Conservation (phyloP, 2,329 filamentous ascomycete genomes). For the Thelonectria rubi region DNA sequence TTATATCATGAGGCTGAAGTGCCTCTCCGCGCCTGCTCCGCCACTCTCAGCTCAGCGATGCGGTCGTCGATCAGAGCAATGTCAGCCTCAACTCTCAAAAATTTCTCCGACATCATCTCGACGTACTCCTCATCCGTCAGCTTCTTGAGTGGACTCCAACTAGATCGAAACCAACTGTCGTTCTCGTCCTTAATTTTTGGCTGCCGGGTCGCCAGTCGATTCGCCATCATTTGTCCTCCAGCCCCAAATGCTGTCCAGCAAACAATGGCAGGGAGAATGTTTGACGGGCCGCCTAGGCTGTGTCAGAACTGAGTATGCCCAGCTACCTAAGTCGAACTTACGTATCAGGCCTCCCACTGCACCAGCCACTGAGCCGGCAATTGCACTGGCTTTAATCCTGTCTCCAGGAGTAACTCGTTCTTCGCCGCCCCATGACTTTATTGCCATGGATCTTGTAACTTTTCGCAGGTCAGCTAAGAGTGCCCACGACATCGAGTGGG, state of each 20-base stretch:
- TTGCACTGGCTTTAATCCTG: conserved; percentile 71
- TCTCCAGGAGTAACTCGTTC: conserved; percentile 65
- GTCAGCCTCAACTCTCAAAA: conserved; percentile 76
- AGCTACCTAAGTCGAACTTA: conserved; percentile 46
- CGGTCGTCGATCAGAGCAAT: conserved; percentile 82
- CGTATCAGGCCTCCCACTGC: conserved; percentile 65
- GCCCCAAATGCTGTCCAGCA: conserved; percentile 57
- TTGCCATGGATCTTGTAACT: conserved; percentile 60
- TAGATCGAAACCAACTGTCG: conserved; percentile 61
- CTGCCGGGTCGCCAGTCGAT: conserved; percentile 41
- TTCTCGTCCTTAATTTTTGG: conserved; percentile 51
- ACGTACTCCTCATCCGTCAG: conserved; percentile 79
- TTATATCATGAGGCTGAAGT: conserved; percentile 19
- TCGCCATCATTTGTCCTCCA: conserved; percentile 51
- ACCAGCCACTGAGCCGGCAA: conserved; percentile 76
- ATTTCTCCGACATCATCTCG: conserved; percentile 73
- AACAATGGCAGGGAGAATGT: conserved; percentile 61
- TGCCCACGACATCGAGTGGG: not conserved
- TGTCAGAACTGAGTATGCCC: conserved; percentile 28
- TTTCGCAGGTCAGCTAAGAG: conserved; percentile 23
- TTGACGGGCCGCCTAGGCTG: conserved; percentile 59
- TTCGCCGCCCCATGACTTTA: conserved; percentile 60
- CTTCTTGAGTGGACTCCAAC: conserved; percentile 76
- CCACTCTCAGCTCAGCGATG: conserved; percentile 58
- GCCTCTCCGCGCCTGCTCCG: conserved; percentile 23